Percentiles rank a stretch among this genome's conserved stretches.
Conservation (phyloP, 805 yeast genomes). For the Yarrowia hollandica region DNA sequence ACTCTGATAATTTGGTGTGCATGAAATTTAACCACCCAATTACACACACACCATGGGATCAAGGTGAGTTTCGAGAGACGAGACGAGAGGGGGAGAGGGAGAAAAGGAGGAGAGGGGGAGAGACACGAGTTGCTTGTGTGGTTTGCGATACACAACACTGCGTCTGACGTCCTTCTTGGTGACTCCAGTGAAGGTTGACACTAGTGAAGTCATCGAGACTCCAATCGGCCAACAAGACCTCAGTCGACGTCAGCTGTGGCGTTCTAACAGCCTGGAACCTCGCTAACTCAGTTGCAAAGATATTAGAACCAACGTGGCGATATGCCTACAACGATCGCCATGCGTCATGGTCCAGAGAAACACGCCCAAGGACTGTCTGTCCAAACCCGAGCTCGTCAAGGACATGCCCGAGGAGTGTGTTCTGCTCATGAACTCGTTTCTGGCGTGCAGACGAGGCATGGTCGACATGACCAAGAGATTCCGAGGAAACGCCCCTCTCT, state of each 20-base stretch:
- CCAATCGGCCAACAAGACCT: too few relatives aligned
- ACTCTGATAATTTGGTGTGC: slow-evolving; percentile 7
- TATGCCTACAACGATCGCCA: slow-evolving; percentile 93
- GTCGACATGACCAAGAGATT: slow-evolving; percentile 87
- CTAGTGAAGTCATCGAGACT: too few relatives aligned
- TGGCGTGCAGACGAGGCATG: slow-evolving; percentile 86
- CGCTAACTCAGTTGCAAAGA: slow-evolving; percentile 72
- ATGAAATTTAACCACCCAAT: slow-evolving; percentile 3
- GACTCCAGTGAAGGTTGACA: too few relatives aligned
- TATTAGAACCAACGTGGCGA: slow-evolving; percentile 91
- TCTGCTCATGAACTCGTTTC: slow-evolving; percentile 78
- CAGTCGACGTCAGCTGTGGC: too few relatives aligned
- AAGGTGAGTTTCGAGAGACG: slow-evolving; percentile 5
- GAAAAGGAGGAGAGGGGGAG: too few relatives aligned
- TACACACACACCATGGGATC: slow-evolving; percentile 13
- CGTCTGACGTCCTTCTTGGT: too few relatives aligned
- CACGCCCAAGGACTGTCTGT: slow-evolving; percentile 84
- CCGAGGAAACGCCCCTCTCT: slow-evolving; percentile 88
- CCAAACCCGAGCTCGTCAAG: slow-evolving; percentile 70
- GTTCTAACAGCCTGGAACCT: too few relatives aligned
- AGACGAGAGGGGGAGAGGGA: background rate
- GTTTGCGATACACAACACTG: too few relatives aligned
- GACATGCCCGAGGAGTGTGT: slow-evolving; percentile 86
- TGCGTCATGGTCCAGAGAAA: slow-evolving; percentile 89
- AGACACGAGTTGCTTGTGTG: background rate